Percentiles rank a stretch among this genome's conserved stretches.
Conservation (phyloP, 2,329 filamentous ascomycete species). For the Penicillium sp. region DNA sequence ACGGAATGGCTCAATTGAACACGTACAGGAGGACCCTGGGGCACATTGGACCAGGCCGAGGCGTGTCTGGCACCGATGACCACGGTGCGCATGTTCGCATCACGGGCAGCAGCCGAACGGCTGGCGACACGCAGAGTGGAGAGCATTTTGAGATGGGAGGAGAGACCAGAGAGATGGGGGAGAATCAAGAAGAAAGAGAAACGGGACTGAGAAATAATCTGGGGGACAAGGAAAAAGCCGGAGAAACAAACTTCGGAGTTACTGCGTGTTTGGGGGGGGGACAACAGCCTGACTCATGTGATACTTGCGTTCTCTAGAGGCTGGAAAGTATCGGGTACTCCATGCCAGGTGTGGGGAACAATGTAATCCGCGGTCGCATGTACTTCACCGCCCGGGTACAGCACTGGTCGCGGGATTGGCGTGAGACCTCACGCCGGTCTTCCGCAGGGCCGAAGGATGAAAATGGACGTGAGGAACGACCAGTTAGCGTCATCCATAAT, state of each 20-base stretch:
- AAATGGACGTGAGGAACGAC: too few relatives aligned
- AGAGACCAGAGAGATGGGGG: slow-evolving; percentile 8
- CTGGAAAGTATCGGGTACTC: slow-evolving; percentile 15
- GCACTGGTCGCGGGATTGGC: background rate
- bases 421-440: slow-evolving; percentile 6
- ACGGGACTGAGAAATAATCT: slow-evolving; percentile 3
- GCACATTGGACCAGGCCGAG: slow-evolving; percentile 85
- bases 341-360: slow-evolving; percentile 2
- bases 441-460: background rate
- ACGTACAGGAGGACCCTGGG: slow-evolving; percentile 89
- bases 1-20: slow-evolving; percentile 1
- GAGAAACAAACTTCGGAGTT: slow-evolving; percentile 20
- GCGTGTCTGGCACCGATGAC: slow-evolving; percentile 52
- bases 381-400: slow-evolving; percentile 10
- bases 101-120: slow-evolving; percentile 36
- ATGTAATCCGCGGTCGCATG: slow-evolving; percentile 10
- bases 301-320: background rate
- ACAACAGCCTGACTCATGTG: slow-evolving; percentile 19
- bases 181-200: background rate
- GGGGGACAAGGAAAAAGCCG: slow-evolving; percentile 12
- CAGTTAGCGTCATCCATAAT: too few relatives aligned
- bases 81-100: slow-evolving; percentile 35
- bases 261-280: slow-evolving; percentile 12
- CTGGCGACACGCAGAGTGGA: slow-evolving; percentile 43
- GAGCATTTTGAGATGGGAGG: slow-evolving; percentile 33